Evolutionary conservation across 371 early-diverging fungal species (phyloP).

Genomic region (Mortierella sp.): DNA sequence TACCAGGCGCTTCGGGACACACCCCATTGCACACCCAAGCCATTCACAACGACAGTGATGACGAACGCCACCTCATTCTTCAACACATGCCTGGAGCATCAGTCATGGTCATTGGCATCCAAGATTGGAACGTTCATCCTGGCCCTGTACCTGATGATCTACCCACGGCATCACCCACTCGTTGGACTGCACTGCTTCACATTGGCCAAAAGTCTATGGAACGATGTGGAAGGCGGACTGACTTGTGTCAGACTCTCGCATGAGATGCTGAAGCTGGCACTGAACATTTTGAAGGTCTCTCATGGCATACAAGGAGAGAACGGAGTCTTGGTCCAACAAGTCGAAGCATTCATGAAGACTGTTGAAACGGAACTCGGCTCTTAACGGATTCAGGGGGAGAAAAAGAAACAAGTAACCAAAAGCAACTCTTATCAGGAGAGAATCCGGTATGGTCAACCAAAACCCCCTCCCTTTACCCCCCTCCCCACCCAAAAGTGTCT

Average conservation of each 20-base stretch:
- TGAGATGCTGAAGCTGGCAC: conserved; percentile 26
- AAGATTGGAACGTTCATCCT: conserved; percentile 69
- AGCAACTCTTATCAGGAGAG: too few relatives aligned
- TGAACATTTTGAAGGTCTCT: conserved; percentile 32
- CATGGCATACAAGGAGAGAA: conserved; percentile 31
- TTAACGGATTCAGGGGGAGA: too few relatives aligned
- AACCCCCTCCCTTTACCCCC: too few relatives aligned
- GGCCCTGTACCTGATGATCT: conserved; percentile 73
- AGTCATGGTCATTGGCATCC: conserved; percentile 63
- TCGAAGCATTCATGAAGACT: conserved; percentile 31
- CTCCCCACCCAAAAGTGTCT: too few relatives aligned
- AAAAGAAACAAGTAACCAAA: too few relatives aligned
- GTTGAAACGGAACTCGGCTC: conserved; percentile 39
- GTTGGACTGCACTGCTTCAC: conserved; percentile 72
- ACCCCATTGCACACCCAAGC: conserved; percentile 30
- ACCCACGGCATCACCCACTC: conserved; percentile 80
- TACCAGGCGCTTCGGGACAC: conserved; percentile 23
- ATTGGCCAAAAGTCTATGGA: conserved; percentile 75
- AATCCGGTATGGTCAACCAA: too few relatives aligned
- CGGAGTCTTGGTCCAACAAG: conserved; percentile 26
- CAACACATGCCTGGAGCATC: conserved; percentile 40
- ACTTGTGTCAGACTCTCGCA: conserved; percentile 38
- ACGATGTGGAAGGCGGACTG: conserved; percentile 53
- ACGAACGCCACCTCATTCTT: conserved; percentile 46
- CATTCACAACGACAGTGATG: conserved; percentile 51